Evolutionary conservation across 169 alveolate genomes (phyloP).

Genomic region (Blepharisma undulans): DNA sequence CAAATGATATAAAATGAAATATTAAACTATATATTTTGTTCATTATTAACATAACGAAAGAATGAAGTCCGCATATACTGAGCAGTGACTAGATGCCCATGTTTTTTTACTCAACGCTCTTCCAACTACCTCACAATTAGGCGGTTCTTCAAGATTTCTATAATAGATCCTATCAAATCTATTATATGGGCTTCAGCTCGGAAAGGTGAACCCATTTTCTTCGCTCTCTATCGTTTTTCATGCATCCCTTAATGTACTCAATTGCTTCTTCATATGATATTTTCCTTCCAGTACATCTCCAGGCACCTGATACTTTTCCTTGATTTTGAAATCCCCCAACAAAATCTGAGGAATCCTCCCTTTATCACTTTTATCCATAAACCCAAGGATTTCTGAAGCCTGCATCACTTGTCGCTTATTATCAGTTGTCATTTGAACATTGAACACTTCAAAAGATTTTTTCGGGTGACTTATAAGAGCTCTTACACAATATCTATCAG

Average conservation of each 20-base stretch:
- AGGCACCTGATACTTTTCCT: background rate
- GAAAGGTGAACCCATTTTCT: background rate
- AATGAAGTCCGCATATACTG: background rate
- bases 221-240: background rate
- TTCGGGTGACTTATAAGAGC: background rate
- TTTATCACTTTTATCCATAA: background rate
- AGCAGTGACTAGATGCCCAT: background rate
- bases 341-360: background rate
- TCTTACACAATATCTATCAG: background rate
- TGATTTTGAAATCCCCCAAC: background rate
- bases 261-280: background rate
- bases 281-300: background rate
- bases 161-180: background rate
- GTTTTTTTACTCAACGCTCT: background rate
- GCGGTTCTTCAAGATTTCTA: background rate
- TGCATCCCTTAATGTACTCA: background rate
- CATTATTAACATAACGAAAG: too few relatives aligned
- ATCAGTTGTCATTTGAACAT: background rate
- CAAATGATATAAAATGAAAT: too few relatives aligned
- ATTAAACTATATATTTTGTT: too few relatives aligned
- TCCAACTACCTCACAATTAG: background rate
- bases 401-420: background rate
- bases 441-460: background rate
- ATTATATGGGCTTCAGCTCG: background rate
- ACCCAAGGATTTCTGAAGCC: background rate